These are phyloP conservation scores for Rickenella mellea DNA, from an alignment of 768 basidiomycete species.

Conservation along the genomic window DNA sequence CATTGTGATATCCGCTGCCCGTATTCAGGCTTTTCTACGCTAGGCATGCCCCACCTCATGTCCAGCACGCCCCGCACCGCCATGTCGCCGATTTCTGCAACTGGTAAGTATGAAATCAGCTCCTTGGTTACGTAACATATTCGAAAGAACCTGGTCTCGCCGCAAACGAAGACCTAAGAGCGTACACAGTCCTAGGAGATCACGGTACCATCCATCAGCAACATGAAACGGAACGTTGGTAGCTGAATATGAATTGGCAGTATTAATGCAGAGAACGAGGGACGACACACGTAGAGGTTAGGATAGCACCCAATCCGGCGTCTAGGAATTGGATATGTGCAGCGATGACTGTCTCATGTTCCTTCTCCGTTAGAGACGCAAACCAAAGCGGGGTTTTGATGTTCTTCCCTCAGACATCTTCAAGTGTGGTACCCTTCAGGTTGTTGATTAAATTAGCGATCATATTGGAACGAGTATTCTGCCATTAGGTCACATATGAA, in stretches of 20 bases:
- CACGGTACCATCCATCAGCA: too few relatives aligned
- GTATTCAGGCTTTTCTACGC: too few relatives aligned
- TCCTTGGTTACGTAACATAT: too few relatives aligned
- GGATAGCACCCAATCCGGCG: slow-evolving; percentile 57
- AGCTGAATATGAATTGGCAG: slow-evolving; percentile 27
- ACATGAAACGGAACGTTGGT: slow-evolving; percentile 70
- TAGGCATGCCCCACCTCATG: too few relatives aligned
- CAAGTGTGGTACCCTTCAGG: slow-evolving; percentile 54
- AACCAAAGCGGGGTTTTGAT: slow-evolving; percentile 64
- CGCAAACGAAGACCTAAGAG: too few relatives aligned
- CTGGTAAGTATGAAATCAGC: too few relatives aligned
- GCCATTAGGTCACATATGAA: slow-evolving; percentile 26
- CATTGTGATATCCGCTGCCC: too few relatives aligned
- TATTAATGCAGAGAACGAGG: not conserved
- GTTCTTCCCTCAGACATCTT: slow-evolving; percentile 36
- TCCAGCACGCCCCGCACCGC: slow-evolving; percentile 45
- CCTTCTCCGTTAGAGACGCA: slow-evolving; percentile 43
- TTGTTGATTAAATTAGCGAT: not conserved
- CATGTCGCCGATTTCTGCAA: slow-evolving; percentile 39
- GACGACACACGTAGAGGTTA: slow-evolving; percentile 54
- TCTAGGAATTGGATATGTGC: slow-evolving; percentile 55
- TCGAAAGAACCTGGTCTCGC: too few relatives aligned
- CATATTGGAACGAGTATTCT: too few relatives aligned
- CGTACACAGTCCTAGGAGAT: too few relatives aligned
- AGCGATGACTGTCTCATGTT: slow-evolving; percentile 42